phyloP scores from a whole-genome alignment of 495 filamentous ascomycete species.

The Annulohypoxylon nitens region DNA sequence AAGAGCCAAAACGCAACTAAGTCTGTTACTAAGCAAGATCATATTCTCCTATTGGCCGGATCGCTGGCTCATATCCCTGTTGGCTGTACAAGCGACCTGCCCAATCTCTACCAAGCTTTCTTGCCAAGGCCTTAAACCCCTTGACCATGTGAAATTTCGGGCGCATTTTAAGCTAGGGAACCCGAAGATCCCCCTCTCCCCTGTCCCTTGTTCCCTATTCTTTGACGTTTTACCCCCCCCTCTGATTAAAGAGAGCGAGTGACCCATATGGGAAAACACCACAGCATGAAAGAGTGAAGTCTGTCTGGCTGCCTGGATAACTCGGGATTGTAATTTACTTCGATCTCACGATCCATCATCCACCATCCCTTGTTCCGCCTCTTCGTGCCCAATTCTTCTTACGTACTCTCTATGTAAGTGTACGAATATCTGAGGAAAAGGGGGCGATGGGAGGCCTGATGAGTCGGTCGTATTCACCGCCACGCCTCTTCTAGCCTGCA shows the following conservation, averaged over 20 bases:
- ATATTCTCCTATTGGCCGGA: slow-evolving; percentile 37
- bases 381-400: slow-evolving; percentile 19
- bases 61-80: slow-evolving; percentile 10
- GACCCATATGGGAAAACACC: neutral
- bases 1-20: slow-evolving; percentile 4
- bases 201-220: slow-evolving; percentile 15
- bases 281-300: neutral
- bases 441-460: slow-evolving; percentile 27
- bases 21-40: neutral
- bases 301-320: neutral
- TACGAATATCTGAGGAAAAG: neutral
- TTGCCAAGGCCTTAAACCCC: slow-evolving; percentile 32
- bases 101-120: slow-evolving; percentile 46
- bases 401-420: slow-evolving; percentile 12
- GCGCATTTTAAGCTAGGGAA: slow-evolving; percentile 26
- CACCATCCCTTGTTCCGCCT: slow-evolving; percentile 2
- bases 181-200: slow-evolving; percentile 37
- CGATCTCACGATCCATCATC: neutral
- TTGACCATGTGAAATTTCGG: slow-evolving; percentile 38
- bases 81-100: slow-evolving; percentile 29
- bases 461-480: slow-evolving; percentile 43
- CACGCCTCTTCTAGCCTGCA: slow-evolving; percentile 33
- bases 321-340: neutral
- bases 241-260: slow-evolving; percentile 14
- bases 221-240: neutral